Evolutionary conservation across 208 protist species (phyloP), one percentile per base, ranked within the genome.

Genomic region (Leishmania tropica): DNA sequence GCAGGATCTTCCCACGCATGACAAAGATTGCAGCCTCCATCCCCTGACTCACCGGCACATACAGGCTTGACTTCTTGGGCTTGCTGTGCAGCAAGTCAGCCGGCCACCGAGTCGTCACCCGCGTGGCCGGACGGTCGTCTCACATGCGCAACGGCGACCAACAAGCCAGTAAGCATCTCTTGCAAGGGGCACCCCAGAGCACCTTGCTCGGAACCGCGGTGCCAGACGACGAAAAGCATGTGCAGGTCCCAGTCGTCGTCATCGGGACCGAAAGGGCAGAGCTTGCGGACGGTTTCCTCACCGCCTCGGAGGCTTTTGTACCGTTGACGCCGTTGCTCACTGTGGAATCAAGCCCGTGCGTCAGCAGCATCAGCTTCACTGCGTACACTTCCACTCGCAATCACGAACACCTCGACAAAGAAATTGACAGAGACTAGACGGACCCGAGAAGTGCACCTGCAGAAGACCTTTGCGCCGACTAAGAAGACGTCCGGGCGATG

Each of bases 11-110:
- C 8, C 15, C n/a, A 21, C 2, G 3, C 3, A 31, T 19, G 11
- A 15, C 31, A 48, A 81, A 90, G 13, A 93, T 90, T 42, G 85
- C 87, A 37, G 85, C 82, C 64, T 90, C 90, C 88, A 93, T 91
- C 11, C 72, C 73, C 35, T 83, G 87, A 45, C 89, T 93, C 24
- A 90, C 88, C 56, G 24, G 24, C 13, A 31, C 62, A 70, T 89
- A 93, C 10, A 60, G 71, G 71, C 81, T 80, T 31, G 17, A 37
- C 56, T 90, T 90, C 75, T 83, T 80, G 19, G 90, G 84, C 53
- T 92, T 92, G 11, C 74, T 17, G 15, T 71, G 53, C 3, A 68
- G 62, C 62, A 40, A 68, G 7, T 13, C 62, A 31, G 15, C 31
- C 15, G 31, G 13, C 13, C 10, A 40, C 31, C 21, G 62, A 24